These are phyloP conservation scores for Boletellus sp. DNA, from an alignment of 768 basidiomycete species.

Conservation along the genomic window DNA sequence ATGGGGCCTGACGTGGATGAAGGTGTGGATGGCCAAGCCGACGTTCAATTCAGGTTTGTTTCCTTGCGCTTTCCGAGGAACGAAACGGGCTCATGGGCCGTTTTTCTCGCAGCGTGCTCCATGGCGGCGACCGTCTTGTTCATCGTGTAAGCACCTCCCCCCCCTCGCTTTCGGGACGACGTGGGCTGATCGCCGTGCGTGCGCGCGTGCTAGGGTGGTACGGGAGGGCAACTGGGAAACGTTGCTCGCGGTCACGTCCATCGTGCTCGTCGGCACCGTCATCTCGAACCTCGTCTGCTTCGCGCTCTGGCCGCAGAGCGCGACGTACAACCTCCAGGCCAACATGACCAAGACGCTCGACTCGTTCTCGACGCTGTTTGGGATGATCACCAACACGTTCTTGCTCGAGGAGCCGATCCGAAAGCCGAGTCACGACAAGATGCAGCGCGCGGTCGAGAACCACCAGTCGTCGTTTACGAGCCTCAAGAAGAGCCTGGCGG, in stretches of 20 bases:
- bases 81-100: background rate
- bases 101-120: constrained; percentile 56
- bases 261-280: constrained; percentile 70
- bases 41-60: constrained; percentile 80
- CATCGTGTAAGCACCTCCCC: constrained; percentile 63
- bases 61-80: background rate
- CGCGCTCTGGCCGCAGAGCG: constrained; percentile 79
- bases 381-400: constrained; percentile 80
- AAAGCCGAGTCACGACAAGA: constrained; percentile 53
- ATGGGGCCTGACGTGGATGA: constrained; percentile 83
- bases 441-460: constrained; percentile 75
- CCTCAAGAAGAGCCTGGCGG: constrained; percentile 79
- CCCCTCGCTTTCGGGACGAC: background rate
- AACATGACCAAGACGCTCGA: constrained; percentile 84
- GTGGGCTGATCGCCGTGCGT: constrained; percentile 4
- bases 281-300: constrained; percentile 87
- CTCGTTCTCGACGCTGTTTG: constrained; percentile 84
- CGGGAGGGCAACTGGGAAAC: constrained; percentile 84
- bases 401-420: constrained; percentile 69
- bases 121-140: constrained; percentile 84
- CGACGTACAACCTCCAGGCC: constrained; percentile 74
- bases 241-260: constrained; percentile 69
- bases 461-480: constrained; percentile 90
- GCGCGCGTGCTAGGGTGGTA: constrained; percentile 65
- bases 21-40: constrained; percentile 86